Percentiles rank a stretch among this genome's conserved stretches.
Evolutionary conservation across 495 filamentous ascomycete genomes (phyloP).

Genomic region (Aspergillus ostianus): DNA sequence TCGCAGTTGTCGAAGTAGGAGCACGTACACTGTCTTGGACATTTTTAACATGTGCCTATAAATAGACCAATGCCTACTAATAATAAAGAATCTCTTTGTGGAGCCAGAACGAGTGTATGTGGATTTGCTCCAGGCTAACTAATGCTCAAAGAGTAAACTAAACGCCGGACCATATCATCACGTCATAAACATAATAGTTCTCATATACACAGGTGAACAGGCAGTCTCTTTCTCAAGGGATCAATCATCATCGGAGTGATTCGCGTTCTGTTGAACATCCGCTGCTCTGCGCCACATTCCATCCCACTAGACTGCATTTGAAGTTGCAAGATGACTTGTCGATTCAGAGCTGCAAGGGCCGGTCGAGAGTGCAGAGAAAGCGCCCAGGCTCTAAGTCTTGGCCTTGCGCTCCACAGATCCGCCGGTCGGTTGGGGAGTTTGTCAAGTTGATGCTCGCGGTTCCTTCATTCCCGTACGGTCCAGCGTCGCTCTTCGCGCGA

Average conservation of each 20-base stretch:
- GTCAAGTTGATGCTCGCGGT: constrained; percentile 6
- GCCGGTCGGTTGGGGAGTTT: background rate
- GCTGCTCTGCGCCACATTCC: constrained; percentile 5
- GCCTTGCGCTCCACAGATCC: background rate
- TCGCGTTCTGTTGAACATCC: constrained; percentile 8
- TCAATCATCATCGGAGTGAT: constrained; percentile 7
- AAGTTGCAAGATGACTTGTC: constrained; percentile 8
- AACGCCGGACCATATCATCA: constrained; percentile 27
- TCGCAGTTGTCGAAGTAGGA: too few relatives aligned
- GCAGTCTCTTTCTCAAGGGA: constrained; percentile 3
- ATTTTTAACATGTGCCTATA: background rate
- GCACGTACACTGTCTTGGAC: too few relatives aligned
- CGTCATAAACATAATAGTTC: constrained; percentile 36
- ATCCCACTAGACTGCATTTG: constrained; percentile 3
- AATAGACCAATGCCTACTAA: background rate
- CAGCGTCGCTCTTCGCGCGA: constrained; percentile 51
- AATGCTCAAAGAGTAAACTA: constrained; percentile 10
- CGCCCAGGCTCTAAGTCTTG: background rate
- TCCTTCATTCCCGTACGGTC: constrained; percentile 36
- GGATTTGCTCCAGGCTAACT: constrained; percentile 11
- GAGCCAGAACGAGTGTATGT: constrained; percentile 12
- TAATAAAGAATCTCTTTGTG: background rate
- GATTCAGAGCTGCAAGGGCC: constrained; percentile 4
- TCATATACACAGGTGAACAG: constrained; percentile 22
- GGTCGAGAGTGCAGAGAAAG: background rate